phyloP scores from a whole-genome alignment of 1,139 yeast genomes.

The Yarrowia galli region DNA sequence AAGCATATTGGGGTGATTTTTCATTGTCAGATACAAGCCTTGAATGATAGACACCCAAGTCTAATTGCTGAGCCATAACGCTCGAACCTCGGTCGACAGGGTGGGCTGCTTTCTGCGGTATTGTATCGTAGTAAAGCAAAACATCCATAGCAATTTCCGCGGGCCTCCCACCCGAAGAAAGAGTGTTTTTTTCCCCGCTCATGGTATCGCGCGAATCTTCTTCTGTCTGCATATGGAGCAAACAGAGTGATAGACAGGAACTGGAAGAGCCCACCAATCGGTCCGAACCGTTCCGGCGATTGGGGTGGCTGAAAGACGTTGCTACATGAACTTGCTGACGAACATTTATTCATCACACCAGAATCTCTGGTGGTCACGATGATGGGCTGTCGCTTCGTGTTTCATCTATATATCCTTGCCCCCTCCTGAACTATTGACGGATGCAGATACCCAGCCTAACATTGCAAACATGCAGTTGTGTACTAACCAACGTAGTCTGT shows the following conservation, averaged over 20 bases:
- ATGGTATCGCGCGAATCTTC: neutral
- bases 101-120: constrained; percentile 9
- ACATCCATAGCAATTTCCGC: neutral
- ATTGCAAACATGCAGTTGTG: neutral
- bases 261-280: neutral
- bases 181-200: constrained; percentile 10
- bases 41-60: constrained; percentile 3
- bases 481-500: no score
- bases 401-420: neutral
- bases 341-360: neutral
- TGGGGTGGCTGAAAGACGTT: neutral
- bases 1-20: neutral
- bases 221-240: constrained; percentile 2
- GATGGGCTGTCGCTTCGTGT: neutral
- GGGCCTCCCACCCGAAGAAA: neutral
- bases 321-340: neutral
- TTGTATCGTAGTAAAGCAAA: neutral
- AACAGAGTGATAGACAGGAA: neutral
- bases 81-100: constrained; percentile 15
- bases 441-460: neutral
- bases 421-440: neutral
- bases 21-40: constrained; percentile 1
- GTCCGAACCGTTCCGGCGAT: neutral
- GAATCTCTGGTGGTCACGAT: neutral
- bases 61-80: constrained; percentile 3